A percentile compares a stretch with the other conserved stretches of the same genome.
Evolutionary conservation across 2,329 filamentous ascomycete genomes (phyloP).

Genomic region (Alternaria consortialis): DNA sequence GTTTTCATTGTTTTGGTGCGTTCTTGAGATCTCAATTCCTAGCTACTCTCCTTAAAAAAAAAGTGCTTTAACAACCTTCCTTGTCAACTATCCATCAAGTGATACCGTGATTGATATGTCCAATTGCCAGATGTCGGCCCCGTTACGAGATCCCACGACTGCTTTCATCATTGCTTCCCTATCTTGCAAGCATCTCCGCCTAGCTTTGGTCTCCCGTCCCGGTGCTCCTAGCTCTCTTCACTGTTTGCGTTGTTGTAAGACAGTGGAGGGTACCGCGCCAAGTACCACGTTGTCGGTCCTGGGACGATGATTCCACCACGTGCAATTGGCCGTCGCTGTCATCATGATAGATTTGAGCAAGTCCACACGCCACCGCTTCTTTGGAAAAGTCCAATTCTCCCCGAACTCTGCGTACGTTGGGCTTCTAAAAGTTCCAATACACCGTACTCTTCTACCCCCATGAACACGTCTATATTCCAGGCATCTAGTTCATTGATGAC

Average conservation of each 20-base stretch:
- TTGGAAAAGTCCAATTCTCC: neutral
- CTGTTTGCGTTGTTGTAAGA: neutral
- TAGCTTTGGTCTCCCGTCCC: neutral
- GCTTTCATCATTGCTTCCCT: neutral
- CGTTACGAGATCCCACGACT: neutral
- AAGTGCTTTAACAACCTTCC: neutral
- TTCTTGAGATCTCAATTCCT: neutral
- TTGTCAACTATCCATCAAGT: neutral
- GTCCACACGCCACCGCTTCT: neutral
- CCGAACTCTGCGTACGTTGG: neutral
- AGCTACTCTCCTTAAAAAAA: neutral
- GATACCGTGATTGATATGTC: neutral
- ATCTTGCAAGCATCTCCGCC: neutral
- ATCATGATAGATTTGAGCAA: neutral
- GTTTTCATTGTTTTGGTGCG: neutral
- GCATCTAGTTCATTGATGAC: neutral
- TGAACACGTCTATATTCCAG: neutral
- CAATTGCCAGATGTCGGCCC: neutral
- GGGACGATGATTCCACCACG: neutral
- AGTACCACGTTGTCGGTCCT: neutral
- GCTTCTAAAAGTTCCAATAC: no score
- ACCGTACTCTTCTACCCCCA: neutral
- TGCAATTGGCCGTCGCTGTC: neutral
- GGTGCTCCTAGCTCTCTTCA: no score
- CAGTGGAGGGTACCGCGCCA: rapidly evolving